Evolutionary conservation across 2,329 filamentous ascomycete species (phyloP).

Genomic region (Penicillium sp.): DNA sequence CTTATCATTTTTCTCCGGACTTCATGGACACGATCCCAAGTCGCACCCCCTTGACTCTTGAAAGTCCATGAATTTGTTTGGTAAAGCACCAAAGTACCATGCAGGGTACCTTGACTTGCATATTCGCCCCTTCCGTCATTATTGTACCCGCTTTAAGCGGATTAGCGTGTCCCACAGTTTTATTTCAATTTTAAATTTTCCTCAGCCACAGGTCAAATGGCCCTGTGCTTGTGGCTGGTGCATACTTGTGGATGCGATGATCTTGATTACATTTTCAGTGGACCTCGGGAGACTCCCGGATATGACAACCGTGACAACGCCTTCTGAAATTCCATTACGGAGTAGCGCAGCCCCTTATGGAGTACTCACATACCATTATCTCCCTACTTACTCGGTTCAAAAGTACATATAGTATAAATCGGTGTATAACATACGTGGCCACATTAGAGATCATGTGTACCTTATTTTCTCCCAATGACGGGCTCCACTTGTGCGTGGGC

Average conservation of each 20-base stretch:
- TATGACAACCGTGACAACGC: background rate
- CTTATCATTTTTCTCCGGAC: conserved; percentile 9
- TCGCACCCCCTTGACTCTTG: conserved; percentile 1
- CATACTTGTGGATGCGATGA: conserved; percentile 1
- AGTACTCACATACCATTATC: background rate
- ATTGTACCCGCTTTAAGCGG: conserved; percentile 14
- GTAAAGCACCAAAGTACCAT: conserved; percentile 8
- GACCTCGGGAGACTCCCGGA: conserved; percentile 1
- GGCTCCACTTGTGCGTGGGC: conserved; percentile 14
- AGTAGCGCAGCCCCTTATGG: background rate
- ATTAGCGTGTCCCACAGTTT: conserved; percentile 15
- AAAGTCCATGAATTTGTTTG: background rate
- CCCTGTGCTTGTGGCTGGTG: conserved; percentile 1
- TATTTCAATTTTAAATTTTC: conserved; percentile 2
- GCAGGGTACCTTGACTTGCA: conserved; percentile 23
- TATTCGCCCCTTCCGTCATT: conserved; percentile 30
- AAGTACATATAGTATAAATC: background rate
- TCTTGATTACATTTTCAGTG: background rate
- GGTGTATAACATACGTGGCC: background rate
- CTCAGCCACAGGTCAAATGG: background rate
- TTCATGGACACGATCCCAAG: background rate
- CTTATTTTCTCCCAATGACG: background rate
- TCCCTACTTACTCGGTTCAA: background rate
- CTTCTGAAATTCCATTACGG: background rate
- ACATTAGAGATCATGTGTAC: background rate